These are phyloP conservation scores for Trapa bicornis DNA, from an alignment of 345 rosid species.

Conservation along the genomic window DNA sequence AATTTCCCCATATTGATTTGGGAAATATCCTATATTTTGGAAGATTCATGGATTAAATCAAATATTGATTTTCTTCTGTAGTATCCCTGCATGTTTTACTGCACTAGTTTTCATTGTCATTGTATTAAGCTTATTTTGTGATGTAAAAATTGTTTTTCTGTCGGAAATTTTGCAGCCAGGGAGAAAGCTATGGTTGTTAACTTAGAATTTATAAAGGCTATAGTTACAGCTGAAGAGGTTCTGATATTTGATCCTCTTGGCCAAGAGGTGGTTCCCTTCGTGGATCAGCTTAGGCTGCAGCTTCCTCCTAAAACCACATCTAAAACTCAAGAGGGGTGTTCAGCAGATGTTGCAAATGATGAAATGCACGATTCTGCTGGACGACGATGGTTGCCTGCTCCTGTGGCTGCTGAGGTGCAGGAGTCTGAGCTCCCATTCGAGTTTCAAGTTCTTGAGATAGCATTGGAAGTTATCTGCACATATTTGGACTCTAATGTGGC, in stretches of 20 bases:
- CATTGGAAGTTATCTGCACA: conserved; percentile 70
- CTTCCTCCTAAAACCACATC: conserved; percentile 35
- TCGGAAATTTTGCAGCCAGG: conserved; percentile 34
- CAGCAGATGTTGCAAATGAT: conserved; percentile 17
- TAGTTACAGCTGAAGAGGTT: conserved; percentile 80
- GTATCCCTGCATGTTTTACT: no score
- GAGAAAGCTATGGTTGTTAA: conserved; percentile 88
- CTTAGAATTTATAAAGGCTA: conserved; percentile 67
- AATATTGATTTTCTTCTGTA: no score
- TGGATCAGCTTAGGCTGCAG: conserved; percentile 68
- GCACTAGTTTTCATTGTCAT: no score
- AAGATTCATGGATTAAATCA: no score
- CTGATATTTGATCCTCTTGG: conserved; percentile 61
- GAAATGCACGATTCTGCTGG: conserved; percentile 33
- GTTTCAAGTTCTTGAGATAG: conserved; percentile 91
- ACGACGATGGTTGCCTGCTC: conserved; percentile 40
- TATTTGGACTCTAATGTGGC: conserved; percentile 54
- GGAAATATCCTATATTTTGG: no score
- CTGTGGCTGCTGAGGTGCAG: conserved; percentile 62
- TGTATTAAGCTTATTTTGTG: background rate
- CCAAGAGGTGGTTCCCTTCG: conserved; percentile 63
- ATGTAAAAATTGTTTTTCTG: background rate
- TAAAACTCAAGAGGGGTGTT: conserved; percentile 24
- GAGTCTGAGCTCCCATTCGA: conserved; percentile 88
- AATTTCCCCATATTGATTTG: background rate